Base-by-base conservation (phyloP, 2,329 filamentous ascomycete genomes). In the Ceratocystis huliohia region DNA sequence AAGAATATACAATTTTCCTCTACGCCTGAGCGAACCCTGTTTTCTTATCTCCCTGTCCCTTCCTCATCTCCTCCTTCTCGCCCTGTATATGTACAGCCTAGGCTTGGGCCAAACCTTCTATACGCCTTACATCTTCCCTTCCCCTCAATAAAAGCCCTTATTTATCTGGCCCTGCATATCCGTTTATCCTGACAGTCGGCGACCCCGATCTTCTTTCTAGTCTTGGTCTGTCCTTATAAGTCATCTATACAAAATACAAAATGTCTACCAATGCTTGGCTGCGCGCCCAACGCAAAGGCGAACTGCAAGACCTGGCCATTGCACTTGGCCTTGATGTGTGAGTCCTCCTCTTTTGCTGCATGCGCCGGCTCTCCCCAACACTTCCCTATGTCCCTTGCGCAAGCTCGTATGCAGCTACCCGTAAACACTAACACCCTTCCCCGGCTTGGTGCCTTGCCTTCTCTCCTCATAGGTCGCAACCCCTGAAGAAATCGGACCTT, bases 281-380 rank as follows among this genome's bases (percentile, higher is more conserved):
- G 74, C 83, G 86, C 76, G 82, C 83, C 75, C 88, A 94, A 82
- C 87, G 88, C 79, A 96, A 96, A 81, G 81, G 81, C 71, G 89
- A 93, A 70, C 83, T 96, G 66, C 76, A 84, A 71, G 87, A 89
- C 69, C 80, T 95, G 69, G 89, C 90, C 68, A 83, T 89, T 70
- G 78, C 81, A 61, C 82, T 88, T 69, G 87, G 87, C 67, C 79
- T 93, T 65, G 81, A 84, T 73, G 83, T 88, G 91, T 95, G 84
- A 73, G 86, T 82, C 13, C 17, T 2, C 20, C 45, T n/a, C 17
- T 20, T 33, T 15, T 33, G 53, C 7, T 28, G 53, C 25, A 4
- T 22, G 53, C 53, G 53, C 28, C 8, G 13, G 53, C 53, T 28
- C n/a, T 28, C 28, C n/a, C 5, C 20, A 7, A 6, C 46, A 6